Percentiles rank a stretch among this genome's conserved stretches.
These are phyloP conservation scores for Lachancea waltii DNA, from an alignment of 805 yeast species.

Conservation along the genomic window DNA sequence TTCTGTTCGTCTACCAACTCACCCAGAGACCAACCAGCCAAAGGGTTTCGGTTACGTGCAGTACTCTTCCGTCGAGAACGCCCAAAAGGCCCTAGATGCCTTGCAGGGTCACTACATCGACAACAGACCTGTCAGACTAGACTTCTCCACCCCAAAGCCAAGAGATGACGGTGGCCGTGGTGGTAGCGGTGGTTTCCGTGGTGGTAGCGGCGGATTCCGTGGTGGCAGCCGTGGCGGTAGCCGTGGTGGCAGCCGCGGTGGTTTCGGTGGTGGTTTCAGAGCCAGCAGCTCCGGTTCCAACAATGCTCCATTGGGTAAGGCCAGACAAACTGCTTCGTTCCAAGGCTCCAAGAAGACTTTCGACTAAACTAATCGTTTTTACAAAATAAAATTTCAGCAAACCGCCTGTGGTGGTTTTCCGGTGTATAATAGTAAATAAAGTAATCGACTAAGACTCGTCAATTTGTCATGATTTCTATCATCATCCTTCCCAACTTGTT, in stretches of 20 bases:
- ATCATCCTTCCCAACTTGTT: no score
- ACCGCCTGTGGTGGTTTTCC: slow-evolving; percentile 1
- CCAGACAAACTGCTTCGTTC: slow-evolving; percentile 51
- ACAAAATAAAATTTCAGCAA: slow-evolving; percentile 2
- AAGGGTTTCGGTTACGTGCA: slow-evolving; percentile 99
- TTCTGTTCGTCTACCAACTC: slow-evolving; percentile 93
- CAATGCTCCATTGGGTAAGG: slow-evolving; percentile 46
- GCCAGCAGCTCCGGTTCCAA: slow-evolving; percentile 54
- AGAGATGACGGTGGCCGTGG: slow-evolving; percentile 35
- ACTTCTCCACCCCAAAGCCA: slow-evolving; percentile 88
- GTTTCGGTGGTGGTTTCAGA: slow-evolving; percentile 28
- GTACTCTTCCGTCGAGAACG: slow-evolving; percentile 79
- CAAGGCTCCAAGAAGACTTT: slow-evolving; percentile 80
- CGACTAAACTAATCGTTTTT: slow-evolving; percentile 40
- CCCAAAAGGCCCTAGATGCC: slow-evolving; percentile 79
- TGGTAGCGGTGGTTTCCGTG: slow-evolving; percentile 39
- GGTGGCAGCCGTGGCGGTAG: slow-evolving; percentile 30
- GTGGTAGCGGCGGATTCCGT: slow-evolving; percentile 40
- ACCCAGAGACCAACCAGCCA: slow-evolving; percentile 97
- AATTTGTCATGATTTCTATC: no score
- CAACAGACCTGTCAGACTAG: slow-evolving; percentile 92
- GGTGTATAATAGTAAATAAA: slow-evolving; percentile 8
- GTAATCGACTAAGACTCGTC: not conserved
- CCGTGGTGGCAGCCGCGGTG: slow-evolving; percentile 28
- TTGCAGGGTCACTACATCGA: slow-evolving; percentile 83